A percentile compares a stretch with the other conserved stretches of the same genome.
Conservation (phyloP, 306 rosid genomes). For the Benincasa hispida region DNA sequence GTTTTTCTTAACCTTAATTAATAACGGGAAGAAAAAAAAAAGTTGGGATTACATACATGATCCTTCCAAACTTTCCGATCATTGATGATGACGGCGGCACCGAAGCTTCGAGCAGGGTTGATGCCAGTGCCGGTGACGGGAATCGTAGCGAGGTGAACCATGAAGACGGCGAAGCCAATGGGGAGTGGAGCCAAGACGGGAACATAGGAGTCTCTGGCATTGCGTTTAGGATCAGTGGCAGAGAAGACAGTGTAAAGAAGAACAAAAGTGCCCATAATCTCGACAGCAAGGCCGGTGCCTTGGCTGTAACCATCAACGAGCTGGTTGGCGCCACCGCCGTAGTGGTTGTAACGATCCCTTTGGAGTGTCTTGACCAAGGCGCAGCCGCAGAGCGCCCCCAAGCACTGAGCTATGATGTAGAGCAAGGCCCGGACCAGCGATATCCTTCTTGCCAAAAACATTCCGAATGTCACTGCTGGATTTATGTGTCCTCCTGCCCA, state of each 20-base stretch:
- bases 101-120: constrained; percentile 36
- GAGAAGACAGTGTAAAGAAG: constrained; percentile 44
- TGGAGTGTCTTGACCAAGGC: constrained; percentile 32
- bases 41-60: neutral
- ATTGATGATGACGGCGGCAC: constrained; percentile 29
- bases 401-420: constrained; percentile 30
- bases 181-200: constrained; percentile 37
- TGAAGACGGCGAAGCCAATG: constrained; percentile 38
- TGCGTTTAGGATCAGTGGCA: constrained; percentile 38
- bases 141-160: constrained; percentile 38
- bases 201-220: constrained; percentile 31
- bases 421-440: constrained; percentile 23
- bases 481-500: constrained; percentile 36
- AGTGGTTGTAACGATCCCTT: constrained; percentile 11
- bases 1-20: too few relatives aligned
- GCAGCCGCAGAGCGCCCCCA: constrained; percentile 37
- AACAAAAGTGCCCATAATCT: constrained; percentile 37
- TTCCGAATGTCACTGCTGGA: constrained; percentile 42
- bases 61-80: constrained; percentile 24
- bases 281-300: constrained; percentile 33
- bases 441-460: constrained; percentile 29
- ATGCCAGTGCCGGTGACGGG: constrained; percentile 43
- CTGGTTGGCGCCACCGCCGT: constrained; percentile 34
- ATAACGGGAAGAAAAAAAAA: neutral
- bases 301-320: constrained; percentile 15